Percentiles rank a stretch among this genome's conserved stretches.
These are phyloP conservation scores for Clarireedia monteithiana DNA, from an alignment of 2,329 filamentous ascomycete genomes.

Conservation along the genomic window DNA sequence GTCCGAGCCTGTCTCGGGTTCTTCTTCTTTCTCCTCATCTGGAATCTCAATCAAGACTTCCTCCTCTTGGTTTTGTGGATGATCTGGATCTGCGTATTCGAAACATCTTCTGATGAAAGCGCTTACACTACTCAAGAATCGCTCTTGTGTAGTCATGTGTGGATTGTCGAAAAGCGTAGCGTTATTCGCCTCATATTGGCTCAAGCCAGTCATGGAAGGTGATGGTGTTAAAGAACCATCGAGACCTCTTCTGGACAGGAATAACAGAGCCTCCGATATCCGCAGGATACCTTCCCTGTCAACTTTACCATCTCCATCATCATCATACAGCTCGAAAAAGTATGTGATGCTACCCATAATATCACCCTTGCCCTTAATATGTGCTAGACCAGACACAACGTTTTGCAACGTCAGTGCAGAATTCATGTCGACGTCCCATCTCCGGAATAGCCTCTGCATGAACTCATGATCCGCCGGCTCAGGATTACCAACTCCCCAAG, in stretches of 20 bases:
- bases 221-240: conserved; percentile 66
- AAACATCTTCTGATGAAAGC: conserved; percentile 95
- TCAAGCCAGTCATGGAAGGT: conserved; percentile 47
- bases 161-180: conserved; percentile 27
- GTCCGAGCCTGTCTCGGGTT: conserved; percentile 26
- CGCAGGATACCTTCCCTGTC: conserved; percentile 91
- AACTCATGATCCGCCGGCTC: conserved; percentile 92
- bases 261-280: conserved; percentile 89
- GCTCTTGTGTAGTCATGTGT: conserved; percentile 67
- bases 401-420: conserved; percentile 82
- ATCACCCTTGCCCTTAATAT: conserved; percentile 86
- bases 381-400: conserved; percentile 82
- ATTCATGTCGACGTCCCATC: conserved; percentile 76
- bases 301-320: conserved; percentile 82
- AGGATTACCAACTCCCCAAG: conserved; percentile 50
- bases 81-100: conserved; percentile 93
- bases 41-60: neutral
- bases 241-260: conserved; percentile 82
- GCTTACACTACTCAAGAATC: conserved; percentile 86
- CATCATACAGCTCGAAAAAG: conserved; percentile 96
- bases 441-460: conserved; percentile 74
- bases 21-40: neutral
- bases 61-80: conserved; percentile 45
- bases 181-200: conserved; percentile 33
- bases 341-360: conserved; percentile 98